Percentiles rank a stretch among this genome's conserved stretches.
These are phyloP conservation scores for Suillus sp. DNA, from an alignment of 768 basidiomycete species.

Conservation along the genomic window DNA sequence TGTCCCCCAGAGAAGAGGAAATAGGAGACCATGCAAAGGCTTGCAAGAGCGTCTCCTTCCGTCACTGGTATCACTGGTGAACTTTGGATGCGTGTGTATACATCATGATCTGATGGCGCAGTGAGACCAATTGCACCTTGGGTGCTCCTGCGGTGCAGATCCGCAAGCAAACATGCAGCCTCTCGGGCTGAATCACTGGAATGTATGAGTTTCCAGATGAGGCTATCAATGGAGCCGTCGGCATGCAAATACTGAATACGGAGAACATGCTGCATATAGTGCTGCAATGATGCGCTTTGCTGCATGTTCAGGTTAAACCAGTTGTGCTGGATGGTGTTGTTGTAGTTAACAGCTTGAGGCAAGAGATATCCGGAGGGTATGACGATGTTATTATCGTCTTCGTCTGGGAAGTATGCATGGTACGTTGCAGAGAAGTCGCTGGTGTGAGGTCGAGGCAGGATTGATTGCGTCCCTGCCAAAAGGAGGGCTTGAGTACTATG, in stretches of 20 bases:
- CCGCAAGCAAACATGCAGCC: conserved; percentile 64
- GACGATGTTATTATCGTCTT: conserved; percentile 16
- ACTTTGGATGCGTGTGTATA: conserved; percentile 30
- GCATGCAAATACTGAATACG: conserved; percentile 72
- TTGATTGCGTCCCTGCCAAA: conserved; percentile 48
- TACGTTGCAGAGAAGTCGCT: conserved; percentile 31
- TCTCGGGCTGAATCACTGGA: conserved; percentile 50
- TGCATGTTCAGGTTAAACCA: conserved; percentile 17
- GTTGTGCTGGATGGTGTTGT: conserved; percentile 16
- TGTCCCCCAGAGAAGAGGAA: conserved; percentile 78
- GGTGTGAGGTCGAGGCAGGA: conserved; percentile 31
- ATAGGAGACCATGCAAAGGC: conserved; percentile 72
- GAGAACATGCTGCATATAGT: conserved; percentile 67
- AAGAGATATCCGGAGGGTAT: conserved; percentile 29
- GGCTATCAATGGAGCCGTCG: conserved; percentile 44
- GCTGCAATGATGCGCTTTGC: conserved; percentile 28
- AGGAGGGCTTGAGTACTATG: conserved; percentile 63
- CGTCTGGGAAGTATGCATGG: conserved; percentile 14
- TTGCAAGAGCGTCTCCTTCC: conserved; percentile 78
- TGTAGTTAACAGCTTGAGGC: conserved; percentile 4
- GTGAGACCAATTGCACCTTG: conserved; percentile 24
- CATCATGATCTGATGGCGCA: conserved; percentile 28
- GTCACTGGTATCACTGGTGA: conserved; percentile 22
- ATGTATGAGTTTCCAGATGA: conserved; percentile 55
- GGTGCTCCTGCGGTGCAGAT: conserved; percentile 47